phyloP scores from a whole-genome alignment of 192 early-diverging fungal genomes.

The Oehlia diaphana region DNA sequence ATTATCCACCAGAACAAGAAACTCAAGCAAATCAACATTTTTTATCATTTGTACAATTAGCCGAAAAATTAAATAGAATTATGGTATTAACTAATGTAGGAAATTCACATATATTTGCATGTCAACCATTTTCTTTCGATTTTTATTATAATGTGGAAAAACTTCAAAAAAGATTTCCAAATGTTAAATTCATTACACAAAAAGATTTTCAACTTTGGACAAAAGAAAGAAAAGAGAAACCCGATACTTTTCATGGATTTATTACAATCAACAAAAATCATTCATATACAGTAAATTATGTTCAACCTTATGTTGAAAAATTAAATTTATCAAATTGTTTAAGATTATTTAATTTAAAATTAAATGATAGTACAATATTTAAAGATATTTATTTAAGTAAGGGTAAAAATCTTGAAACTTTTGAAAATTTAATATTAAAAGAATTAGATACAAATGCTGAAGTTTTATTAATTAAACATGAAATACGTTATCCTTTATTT shows the following conservation, averaged over 20 bases:
- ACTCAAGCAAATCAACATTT: constrained; percentile 40
- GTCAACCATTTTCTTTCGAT: constrained; percentile 31
- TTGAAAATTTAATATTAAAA: not conserved
- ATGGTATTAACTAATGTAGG: constrained; percentile 41
- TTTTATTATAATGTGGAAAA: constrained; percentile 34
- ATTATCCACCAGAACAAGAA: constrained; percentile 30
- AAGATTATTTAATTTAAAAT: not conserved
- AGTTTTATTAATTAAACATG: not conserved
- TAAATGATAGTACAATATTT: not conserved
- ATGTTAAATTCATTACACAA: constrained; percentile 8
- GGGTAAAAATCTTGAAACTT: not conserved
- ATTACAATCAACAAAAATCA: not conserved
- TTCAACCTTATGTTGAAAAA: not conserved
- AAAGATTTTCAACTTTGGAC: not conserved
- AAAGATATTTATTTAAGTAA: not conserved
- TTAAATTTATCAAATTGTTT: not conserved
- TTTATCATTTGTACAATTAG: constrained; percentile 32
- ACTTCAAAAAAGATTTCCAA: not conserved
- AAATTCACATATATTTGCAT: constrained; percentile 33
- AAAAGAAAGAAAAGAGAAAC: not conserved
- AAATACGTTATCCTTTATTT: not conserved
- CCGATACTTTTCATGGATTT: not conserved
- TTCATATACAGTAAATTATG: too few relatives aligned
- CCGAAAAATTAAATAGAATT: constrained; percentile 35
- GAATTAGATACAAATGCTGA: not conserved